phyloP scores from a whole-genome alignment of 2,329 filamentous ascomycete species.

The Pestalotiopsis fici region DNA sequence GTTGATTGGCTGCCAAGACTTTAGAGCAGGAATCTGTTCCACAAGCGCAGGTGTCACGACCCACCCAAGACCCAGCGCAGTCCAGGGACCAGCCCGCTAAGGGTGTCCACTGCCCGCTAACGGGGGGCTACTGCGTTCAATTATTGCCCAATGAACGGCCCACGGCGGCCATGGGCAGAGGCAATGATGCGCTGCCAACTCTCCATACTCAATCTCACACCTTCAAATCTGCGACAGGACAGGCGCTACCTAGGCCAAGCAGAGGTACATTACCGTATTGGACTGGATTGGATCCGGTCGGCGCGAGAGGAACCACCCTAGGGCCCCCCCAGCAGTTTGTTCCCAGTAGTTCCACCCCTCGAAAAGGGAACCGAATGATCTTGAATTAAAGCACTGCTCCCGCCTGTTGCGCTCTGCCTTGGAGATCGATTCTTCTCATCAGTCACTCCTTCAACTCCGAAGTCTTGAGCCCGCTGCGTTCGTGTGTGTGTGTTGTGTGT shows the following conservation, averaged over 20 bases:
- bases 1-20: constrained; percentile 6
- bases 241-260: neutral
- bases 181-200: neutral
- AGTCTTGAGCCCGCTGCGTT: constrained; percentile 8
- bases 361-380: neutral
- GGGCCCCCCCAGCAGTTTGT: neutral
- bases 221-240: constrained; percentile 8
- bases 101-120: neutral
- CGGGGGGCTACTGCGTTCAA: neutral
- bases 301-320: neutral
- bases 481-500: neutral
- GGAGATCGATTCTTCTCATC: neutral
- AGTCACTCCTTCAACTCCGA: constrained; percentile 7
- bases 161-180: neutral
- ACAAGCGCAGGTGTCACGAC: constrained; percentile 3
- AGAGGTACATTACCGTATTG: neutral
- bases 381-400: constrained; percentile 4
- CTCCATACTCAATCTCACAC: constrained; percentile 6
- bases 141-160: neutral
- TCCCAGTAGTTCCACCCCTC: neutral
- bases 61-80: neutral
- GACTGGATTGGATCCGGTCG: neutral
- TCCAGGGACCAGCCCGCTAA: neutral
- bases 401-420: neutral
- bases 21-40: neutral